These are phyloP conservation scores for Austroboletus eburneus DNA, from an alignment of 768 basidiomycete species.

Conservation along the genomic window DNA sequence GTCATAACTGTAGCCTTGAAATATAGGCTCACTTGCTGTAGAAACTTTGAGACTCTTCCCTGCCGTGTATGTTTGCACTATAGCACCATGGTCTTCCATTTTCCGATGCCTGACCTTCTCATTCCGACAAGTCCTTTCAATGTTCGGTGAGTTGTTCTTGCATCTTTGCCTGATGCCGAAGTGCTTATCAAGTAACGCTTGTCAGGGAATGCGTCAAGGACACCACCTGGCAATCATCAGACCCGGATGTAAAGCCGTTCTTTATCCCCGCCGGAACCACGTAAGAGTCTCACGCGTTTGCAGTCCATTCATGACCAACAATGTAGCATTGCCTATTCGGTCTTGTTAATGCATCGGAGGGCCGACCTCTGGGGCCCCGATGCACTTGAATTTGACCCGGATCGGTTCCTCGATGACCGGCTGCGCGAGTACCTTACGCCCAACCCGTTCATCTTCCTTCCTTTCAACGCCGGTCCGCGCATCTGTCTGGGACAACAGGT, in stretches of 20 bases:
- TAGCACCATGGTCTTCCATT: not conserved
- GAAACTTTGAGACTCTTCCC: constrained; percentile 34
- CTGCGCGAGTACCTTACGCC: constrained; percentile 32
- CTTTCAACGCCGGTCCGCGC: constrained; percentile 40
- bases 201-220: constrained; percentile 20
- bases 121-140: constrained; percentile 39
- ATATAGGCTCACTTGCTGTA: constrained; percentile 5
- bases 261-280: constrained; percentile 25
- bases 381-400: constrained; percentile 35
- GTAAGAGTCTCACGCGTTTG: constrained; percentile 10
- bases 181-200: not conserved
- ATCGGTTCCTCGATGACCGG: constrained; percentile 38
- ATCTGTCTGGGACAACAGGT: constrained; percentile 38
- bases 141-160: constrained; percentile 20
- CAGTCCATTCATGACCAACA: not conserved
- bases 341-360: constrained; percentile 36
- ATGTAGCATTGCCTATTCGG: constrained; percentile 22
- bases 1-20: not conserved
- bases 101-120: not conserved
- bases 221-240: constrained; percentile 23
- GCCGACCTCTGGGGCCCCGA: constrained; percentile 37
- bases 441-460: constrained; percentile 41
- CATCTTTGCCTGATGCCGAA: not conserved
- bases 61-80: constrained; percentile 31
- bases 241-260: constrained; percentile 23